These are phyloP conservation scores for Arthrobotrys entomopaga DNA, from an alignment of 2,329 filamentous ascomycete species.

Conservation along the genomic window DNA sequence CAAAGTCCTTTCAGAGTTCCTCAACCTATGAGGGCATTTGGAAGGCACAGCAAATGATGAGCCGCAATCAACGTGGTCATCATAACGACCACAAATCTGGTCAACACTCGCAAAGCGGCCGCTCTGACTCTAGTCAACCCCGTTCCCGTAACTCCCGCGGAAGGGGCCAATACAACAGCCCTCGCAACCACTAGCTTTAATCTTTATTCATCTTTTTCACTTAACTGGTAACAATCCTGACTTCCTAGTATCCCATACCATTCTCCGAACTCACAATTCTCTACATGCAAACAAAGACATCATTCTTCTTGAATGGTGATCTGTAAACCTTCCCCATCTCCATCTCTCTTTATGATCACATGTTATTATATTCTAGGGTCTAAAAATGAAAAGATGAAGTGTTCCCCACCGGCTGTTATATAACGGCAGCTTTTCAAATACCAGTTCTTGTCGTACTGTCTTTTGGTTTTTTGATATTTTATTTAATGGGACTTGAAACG, in stretches of 20 bases:
- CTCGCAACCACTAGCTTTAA: constrained; percentile 2
- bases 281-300: background rate
- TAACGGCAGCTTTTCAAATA: background rate
- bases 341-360: background rate
- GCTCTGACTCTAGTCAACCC: constrained; percentile 12
- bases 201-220: background rate
- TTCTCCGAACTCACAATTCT: background rate
- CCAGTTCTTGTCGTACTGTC: background rate
- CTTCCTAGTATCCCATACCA: background rate
- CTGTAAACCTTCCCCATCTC: background rate
- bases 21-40: constrained; percentile 21
- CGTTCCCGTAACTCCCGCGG: constrained; percentile 8
- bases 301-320: constrained; percentile 1
- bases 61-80: background rate
- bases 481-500: background rate
- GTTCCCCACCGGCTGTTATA: background rate
- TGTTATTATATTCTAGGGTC: background rate
- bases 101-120: constrained; percentile 1
- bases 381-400: too few species aligned
- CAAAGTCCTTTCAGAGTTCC: constrained; percentile 21
- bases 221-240: background rate
- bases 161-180: constrained; percentile 2
- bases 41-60: constrained; percentile 20
- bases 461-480: constrained; percentile 4
- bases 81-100: constrained; percentile 19